Conservation (phyloP, 768 basidiomycete genomes). For the Termitomyces sp. region DNA sequence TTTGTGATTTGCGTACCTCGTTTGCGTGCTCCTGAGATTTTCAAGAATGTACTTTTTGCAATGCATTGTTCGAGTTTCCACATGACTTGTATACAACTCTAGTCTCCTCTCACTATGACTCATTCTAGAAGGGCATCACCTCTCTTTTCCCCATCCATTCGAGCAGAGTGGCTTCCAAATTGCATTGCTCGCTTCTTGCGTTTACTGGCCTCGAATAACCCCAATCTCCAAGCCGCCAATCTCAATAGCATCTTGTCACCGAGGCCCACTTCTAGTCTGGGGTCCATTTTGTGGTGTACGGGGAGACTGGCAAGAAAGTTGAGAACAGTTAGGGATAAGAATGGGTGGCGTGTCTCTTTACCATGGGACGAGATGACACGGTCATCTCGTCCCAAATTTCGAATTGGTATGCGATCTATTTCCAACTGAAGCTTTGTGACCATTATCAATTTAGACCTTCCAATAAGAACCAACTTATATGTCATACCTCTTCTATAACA, state of each 20-base stretch:
- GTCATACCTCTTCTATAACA: slow-evolving; percentile 72
- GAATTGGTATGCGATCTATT: slow-evolving; percentile 77
- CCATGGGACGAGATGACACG: slow-evolving; percentile 88
- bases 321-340: slow-evolving; percentile 78
- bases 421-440: slow-evolving; percentile 77
- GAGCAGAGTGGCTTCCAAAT: slow-evolving; percentile 86
- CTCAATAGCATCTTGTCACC: slow-evolving; percentile 91
- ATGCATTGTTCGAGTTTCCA: too few relatives aligned
- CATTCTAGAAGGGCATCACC: slow-evolving; percentile 44
- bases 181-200: slow-evolving; percentile 96
- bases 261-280: slow-evolving; percentile 63
- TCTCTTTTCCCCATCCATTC: slow-evolving; percentile 68
- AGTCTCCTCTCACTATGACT: background rate
- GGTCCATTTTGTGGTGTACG: slow-evolving; percentile 80
- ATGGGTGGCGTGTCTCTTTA: slow-evolving; percentile 91
- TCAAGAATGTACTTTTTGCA: too few relatives aligned
- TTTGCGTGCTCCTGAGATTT: too few relatives aligned
- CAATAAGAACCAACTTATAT: background rate
- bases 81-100: background rate
- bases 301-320: slow-evolving; percentile 75
- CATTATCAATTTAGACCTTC: background rate
- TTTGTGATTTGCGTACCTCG: too few relatives aligned
- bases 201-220: slow-evolving; percentile 66
- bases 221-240: slow-evolving; percentile 66
- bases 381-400: slow-evolving; percentile 95